Base-by-base conservation (phyloP, 192 early-diverging fungal species). In the Backusella luteola region DNA sequence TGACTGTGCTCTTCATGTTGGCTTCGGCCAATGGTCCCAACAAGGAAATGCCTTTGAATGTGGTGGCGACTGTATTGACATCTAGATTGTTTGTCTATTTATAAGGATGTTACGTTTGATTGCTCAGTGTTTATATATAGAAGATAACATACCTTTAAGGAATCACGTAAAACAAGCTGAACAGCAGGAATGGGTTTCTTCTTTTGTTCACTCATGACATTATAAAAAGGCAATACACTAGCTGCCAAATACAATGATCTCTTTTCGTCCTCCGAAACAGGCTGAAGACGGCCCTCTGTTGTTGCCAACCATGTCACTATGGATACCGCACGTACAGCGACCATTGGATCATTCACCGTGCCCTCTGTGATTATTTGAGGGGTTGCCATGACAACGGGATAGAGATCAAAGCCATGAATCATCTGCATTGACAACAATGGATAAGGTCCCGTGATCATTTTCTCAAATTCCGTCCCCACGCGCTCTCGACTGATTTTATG, bases 401-500 rank as follows among this genome's bases (percentile, higher is more conserved):
- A 89, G 2, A 89, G 63, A 3, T 77, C 79, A 15, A 86, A 79
- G 7, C 75, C 59, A 19, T 85, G 68, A 0, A 88, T 77, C 41
- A 88, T 72, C 35, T 79, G 44, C 7, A 89, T 72, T 6, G 85
- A 59, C 17, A 75, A 71, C 73, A 81, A 1, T 67, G 87, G 74
- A 69, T 77, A 59, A 71, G 80, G 76, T 3, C 94, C 92, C 11
- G 77, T 84, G 59, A 97, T 86, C 96, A 98, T 98, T 80, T 99
- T 99, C 67, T 96, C 93, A 6, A 99, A 59, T 82, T 99, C 98
- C 0, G 87, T 89, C 26, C 97, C 97, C 49, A 99, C 88, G 15
- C 98, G 89, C 74, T 99, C 97, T 53, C 93, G 87, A 68, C 93
- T 95, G 68, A 99, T 94, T 79, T 99, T 99, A 3, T 84, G 80